phyloP scores from a whole-genome alignment of 139 green algal species.

The Micractinium conductrix region DNA sequence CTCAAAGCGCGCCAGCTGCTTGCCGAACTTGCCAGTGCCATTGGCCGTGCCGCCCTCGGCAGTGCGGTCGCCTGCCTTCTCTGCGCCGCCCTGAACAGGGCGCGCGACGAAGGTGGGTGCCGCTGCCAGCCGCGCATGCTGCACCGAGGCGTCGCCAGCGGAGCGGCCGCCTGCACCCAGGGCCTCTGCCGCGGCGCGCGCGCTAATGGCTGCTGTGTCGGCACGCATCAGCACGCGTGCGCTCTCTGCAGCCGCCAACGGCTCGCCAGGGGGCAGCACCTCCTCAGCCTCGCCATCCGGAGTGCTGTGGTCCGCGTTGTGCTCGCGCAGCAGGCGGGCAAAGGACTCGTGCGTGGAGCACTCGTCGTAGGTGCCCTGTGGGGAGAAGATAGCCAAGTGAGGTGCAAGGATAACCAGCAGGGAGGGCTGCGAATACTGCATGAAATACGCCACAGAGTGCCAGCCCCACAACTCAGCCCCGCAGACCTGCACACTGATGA shows the following conservation, averaged over 20 bases:
- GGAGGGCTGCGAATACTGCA: too few relatives aligned
- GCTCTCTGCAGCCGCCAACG: neutral
- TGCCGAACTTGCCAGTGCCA: slow-evolving; percentile 11
- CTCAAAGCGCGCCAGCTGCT: slow-evolving; percentile 31
- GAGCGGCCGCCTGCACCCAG: neutral
- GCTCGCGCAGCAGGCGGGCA: slow-evolving; percentile 47
- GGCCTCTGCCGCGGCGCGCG: neutral
- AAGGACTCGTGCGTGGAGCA: slow-evolving; percentile 55
- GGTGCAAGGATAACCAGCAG: too few relatives aligned
- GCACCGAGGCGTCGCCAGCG: slow-evolving; percentile 3
- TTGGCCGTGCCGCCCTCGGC: neutral
- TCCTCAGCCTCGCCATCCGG: slow-evolving; percentile 39
- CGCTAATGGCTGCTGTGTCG: neutral
- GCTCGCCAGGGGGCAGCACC: neutral
- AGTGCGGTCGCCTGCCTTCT: neutral
- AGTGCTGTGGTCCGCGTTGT: slow-evolving; percentile 49
- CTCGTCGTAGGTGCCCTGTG: slow-evolving; percentile 72
- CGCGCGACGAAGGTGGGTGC: slow-evolving; percentile 4
- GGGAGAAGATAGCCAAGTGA: too few relatives aligned
- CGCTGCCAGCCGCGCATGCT: slow-evolving; percentile 21
- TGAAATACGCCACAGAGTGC: too few relatives aligned
- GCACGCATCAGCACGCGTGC: neutral
- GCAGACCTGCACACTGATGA: too few relatives aligned
- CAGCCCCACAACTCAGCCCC: too few relatives aligned
- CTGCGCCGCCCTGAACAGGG: too few relatives aligned